Evolutionary conservation across 75 land plant genomes (phyloP), one percentile per base, ranked within the genome.

Genomic region (Larix kaempferi): DNA sequence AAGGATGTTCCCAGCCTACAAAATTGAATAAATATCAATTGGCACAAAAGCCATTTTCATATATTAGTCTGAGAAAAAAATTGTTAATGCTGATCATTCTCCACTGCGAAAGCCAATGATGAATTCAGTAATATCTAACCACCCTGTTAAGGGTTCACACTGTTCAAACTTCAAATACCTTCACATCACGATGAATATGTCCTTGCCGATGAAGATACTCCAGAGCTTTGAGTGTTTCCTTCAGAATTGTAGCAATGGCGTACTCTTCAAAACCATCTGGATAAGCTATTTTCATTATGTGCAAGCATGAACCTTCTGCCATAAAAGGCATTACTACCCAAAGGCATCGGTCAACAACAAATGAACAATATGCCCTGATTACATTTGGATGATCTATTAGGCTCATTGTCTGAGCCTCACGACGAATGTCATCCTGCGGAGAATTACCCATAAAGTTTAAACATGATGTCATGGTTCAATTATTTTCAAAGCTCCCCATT

Each of bases 301-400:
- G 99, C 76, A 98, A 78, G 63, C 99, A 98, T 16, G 99, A 98
- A 57, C 99, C 99, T 77, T 97, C 98, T 73, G 93, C 89, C 99
- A 98, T 95, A 78, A 93, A 98, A 59, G 99, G 99, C 99, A 98
- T 98, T 60, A 98, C 93, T 55, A 98, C 98, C 99, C 99, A 98
- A 60, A 98, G 91, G 78, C 71, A 85, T 7, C 80, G 83, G 27
- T 90, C 95, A 77, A 98, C 99, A 84, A 90, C 93, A 87, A 98
- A 98, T 19, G 99, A 98, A 83, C 99, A 98, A 79, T 84, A 89
- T 14, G 99, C 95, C 58, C 80, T 91, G 56, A 98, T 88, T 21
- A 98, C 92, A 86, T 97, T 97, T 39, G 93, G 94, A 81, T 97
- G 99, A 71, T 91, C 91, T 17, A 97, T 92, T 82, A 98, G 81